Base-by-base conservation (phyloP, 306 rosid genomes). In the Castanopsis chinensis region DNA sequence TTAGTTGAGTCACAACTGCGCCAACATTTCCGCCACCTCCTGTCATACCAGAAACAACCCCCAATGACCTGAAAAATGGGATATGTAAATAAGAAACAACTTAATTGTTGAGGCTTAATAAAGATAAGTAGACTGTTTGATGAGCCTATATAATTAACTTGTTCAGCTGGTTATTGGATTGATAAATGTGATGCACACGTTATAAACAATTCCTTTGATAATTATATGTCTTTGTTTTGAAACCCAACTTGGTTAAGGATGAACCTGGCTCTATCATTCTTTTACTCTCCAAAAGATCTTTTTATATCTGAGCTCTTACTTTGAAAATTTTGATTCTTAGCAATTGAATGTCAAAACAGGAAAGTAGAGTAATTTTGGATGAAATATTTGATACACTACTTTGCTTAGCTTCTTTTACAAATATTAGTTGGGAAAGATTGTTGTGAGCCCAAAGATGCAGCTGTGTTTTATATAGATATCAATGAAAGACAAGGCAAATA, bases 1-100 rank as follows among this genome's bases (percentile, higher is more conserved):
- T 86, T 19, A 91, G 17, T 21, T 94, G 97, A 3, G 98, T 92
- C 56, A 95, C 6, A 9, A 92, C 95, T 28, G 95, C 96, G 3
- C 98, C 98, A n/a, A 88, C 90, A 80, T 91, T 95, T 37, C 99
- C 99, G 19, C 99, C 99, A 2, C 95, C 99, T 59, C 99, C 98
- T 49, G 97, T 85, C 98, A 94, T 92, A 19, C 98, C 98, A 7
- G 95, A 89, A 74, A 88, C 85, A 5, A 92, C 91, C 56, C 97
- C 97, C 61, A 92, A 75, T 51, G 95, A 92, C 92, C 99, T 94
- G 89, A 78, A 80, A 20, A 25, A 68, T 23, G 41, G 37, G 11
- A 64, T 64, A 11, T 25, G n/a, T 13, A 56, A 37, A 51, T 73
- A 6, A 52, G 20, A 9, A 73, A 33, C 21, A 33, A 19, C 23